A percentile compares a stretch with the other conserved stretches of the same genome.
These are phyloP conservation scores for Prunella vulgaris DNA, from an alignment of 257 asterid genomes.

Conservation along the genomic window DNA sequence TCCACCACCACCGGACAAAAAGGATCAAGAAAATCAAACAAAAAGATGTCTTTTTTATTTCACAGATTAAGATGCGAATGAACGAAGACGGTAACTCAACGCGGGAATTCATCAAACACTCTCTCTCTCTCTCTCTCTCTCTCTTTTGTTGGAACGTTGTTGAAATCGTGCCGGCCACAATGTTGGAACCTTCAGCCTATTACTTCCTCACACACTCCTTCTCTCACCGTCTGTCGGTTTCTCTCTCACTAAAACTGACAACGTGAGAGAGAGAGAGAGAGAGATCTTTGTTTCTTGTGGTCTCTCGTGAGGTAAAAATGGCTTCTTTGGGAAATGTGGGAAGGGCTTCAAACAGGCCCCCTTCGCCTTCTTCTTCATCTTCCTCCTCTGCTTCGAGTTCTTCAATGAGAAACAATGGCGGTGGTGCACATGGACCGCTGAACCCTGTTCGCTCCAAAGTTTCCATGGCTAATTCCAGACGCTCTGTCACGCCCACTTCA, in stretches of 20 bases:
- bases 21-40: background rate
- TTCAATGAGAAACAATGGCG: slow-evolving; percentile 34
- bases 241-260: slow-evolving; percentile 15
- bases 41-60: slow-evolving; percentile 2
- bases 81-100: background rate
- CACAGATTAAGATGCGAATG: slow-evolving; percentile 13
- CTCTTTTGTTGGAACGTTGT: slow-evolving; percentile 12
- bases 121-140: background rate
- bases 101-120: slow-evolving; percentile 25
- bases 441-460: slow-evolving; percentile 39
- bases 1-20: slow-evolving; percentile 18
- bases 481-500: slow-evolving; percentile 77
- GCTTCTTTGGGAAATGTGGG: slow-evolving; percentile 39
- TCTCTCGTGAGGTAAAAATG: slow-evolving; percentile 25
- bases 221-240: background rate
- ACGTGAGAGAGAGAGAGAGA: slow-evolving; percentile 16
- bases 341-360: slow-evolving; percentile 39
- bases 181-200: slow-evolving; percentile 25
- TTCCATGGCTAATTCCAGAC: slow-evolving; percentile 42
- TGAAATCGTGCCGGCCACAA: slow-evolving; percentile 66
- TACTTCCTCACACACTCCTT: slow-evolving; percentile 19
- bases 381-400: slow-evolving; percentile 9
- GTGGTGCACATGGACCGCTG: slow-evolving; percentile 10
- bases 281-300: background rate
- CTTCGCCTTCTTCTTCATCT: slow-evolving; percentile 11